Conservation (phyloP, 371 early-diverging fungal species). For the Capillidium heterosporum region DNA sequence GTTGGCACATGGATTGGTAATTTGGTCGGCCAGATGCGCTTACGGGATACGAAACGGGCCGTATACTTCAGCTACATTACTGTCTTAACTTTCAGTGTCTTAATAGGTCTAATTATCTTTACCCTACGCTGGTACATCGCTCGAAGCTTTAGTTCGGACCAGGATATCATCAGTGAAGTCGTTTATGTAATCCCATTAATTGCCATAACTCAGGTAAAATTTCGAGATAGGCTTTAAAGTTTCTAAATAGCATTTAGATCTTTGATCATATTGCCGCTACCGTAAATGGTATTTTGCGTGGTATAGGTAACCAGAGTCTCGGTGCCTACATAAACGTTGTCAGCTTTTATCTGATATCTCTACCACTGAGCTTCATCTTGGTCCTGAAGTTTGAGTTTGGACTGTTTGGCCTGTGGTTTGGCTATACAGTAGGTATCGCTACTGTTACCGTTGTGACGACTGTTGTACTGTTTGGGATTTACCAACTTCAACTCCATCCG, state of each 20-base stretch:
- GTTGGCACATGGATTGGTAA: slow-evolving; percentile 65
- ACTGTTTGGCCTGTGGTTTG: slow-evolving; percentile 45
- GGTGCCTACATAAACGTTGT: slow-evolving; percentile 47
- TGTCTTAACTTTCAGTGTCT: slow-evolving; percentile 23
- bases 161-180: slow-evolving; percentile 41
- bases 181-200: slow-evolving; percentile 51
- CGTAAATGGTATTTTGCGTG: slow-evolving; percentile 53
- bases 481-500: too few relatives aligned
- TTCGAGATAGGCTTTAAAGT: slow-evolving; percentile 18
- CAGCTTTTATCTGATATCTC: slow-evolving; percentile 35
- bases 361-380: slow-evolving; percentile 41
- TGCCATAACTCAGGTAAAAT: slow-evolving; percentile 58
- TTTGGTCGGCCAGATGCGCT: slow-evolving; percentile 25
- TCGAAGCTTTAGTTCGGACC: slow-evolving; percentile 36
- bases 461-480: too few relatives aligned
- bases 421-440: neutral
- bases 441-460: too few relatives aligned
- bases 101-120: slow-evolving; percentile 17
- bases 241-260: slow-evolving; percentile 23
- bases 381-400: slow-evolving; percentile 33
- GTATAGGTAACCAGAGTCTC: slow-evolving; percentile 45
- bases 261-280: slow-evolving; percentile 41
- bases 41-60: slow-evolving; percentile 19
- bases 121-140: slow-evolving; percentile 14
- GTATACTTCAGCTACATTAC: slow-evolving; percentile 15